Base-by-base conservation (phyloP, 2,329 filamentous ascomycete species). In the Herpotrichia juniperi region DNA sequence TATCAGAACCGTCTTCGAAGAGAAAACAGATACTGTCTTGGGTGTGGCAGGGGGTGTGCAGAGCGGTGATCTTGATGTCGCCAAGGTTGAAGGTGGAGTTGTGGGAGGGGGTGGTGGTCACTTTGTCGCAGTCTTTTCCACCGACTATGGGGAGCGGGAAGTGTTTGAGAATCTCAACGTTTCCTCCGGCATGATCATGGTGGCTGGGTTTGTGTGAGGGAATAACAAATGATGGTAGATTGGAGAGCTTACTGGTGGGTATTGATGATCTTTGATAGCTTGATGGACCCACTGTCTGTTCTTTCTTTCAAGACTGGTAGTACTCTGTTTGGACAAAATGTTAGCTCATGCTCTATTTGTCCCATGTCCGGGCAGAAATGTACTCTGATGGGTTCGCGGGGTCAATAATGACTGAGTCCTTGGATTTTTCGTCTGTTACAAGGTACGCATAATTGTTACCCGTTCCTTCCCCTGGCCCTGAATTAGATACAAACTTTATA, bases 1-100 rank as follows among this genome's bases (percentile, higher is more conserved):
- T 87, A 43, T 89, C 81, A 42, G 85, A 79, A 17, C 86, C 87
- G 67, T 99, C 93, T 75, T 96, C 85, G 79, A 94, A 87, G 63
- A 87, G 91, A 79, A 87, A 99, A 81, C 94, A 99, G 71, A 99
- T 96, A 74, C 93, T 97, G 78, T 99, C 94, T 78, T 97, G 93
- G 1, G 94, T 99, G 73, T 99, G 94, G 74, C 94, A 99, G 1
- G 94, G 94, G 11, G 94, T 99, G 76, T 97, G 90, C n/a, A 97
- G 79, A 21, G 90, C 89, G 70, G 85, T 93, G 51, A 97, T 88
- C 12, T 83, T 82, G 73, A 99, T 94, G 34, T 85, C 80, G 50
- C 94, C 94, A 56, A 99, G 85, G 57, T 85, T 88, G 80, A 97
- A 96, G 2, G 81, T 85, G 59, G 91, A 85, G 32, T 87, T 86